Percentiles rank a stretch among this genome's conserved stretches.
Evolutionary conservation across 306 rosid species (phyloP).

Genomic region (Hylodesmum podocarpum): DNA sequence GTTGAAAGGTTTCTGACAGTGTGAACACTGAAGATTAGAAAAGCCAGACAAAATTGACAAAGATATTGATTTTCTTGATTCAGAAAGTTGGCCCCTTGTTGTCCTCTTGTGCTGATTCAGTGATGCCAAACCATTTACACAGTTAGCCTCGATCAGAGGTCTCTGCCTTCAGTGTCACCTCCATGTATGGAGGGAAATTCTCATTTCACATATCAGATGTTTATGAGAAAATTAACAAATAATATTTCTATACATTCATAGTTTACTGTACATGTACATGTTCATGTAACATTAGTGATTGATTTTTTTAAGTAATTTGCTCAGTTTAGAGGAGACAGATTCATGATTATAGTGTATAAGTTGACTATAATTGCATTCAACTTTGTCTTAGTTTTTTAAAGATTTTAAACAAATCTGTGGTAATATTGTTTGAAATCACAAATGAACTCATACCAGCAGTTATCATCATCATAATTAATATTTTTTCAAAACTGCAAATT

Average conservation of each 20-base stretch:
- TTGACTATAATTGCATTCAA: not conserved
- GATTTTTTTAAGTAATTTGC: not conserved
- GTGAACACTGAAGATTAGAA: not conserved
- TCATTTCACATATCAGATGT: too few relatives aligned
- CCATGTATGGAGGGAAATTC: too few relatives aligned
- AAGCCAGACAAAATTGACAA: not conserved
- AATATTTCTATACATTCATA: not conserved
- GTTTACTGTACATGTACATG: too few relatives aligned
- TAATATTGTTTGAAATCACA: not conserved
- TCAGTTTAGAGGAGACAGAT: not conserved
- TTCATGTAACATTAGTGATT: too few relatives aligned
- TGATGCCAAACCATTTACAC: too few relatives aligned
- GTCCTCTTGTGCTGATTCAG: not conserved
- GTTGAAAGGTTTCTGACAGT: not conserved
- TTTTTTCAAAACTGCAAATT: not conserved
- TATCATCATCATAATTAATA: not conserved
- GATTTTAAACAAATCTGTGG: not conserved
- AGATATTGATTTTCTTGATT: not conserved
- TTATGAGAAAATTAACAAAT: not conserved
- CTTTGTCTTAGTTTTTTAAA: not conserved
- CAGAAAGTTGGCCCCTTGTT: not conserved
- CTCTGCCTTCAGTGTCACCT: too few relatives aligned
- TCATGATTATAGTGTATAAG: not conserved
- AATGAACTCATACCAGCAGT: not conserved
- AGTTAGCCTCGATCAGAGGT: not conserved